These are phyloP conservation scores for Myxozyma geophila DNA, from an alignment of 805 yeast genomes.

Conservation along the genomic window DNA sequence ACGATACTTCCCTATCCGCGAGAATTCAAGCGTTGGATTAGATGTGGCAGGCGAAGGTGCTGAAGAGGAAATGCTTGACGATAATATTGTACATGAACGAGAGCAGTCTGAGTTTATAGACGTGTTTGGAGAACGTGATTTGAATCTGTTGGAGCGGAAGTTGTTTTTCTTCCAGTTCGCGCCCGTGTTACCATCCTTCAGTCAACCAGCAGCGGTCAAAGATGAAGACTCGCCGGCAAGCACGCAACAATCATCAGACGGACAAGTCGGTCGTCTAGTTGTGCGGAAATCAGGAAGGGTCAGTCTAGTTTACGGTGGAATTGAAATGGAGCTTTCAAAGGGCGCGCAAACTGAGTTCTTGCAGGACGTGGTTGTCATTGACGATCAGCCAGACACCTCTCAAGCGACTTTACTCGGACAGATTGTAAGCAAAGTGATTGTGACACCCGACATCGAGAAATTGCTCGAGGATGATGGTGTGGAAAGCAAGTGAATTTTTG, in stretches of 20 bases:
- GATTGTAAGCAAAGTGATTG: slow-evolving; percentile 60
- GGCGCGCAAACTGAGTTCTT: slow-evolving; percentile 73
- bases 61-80: slow-evolving; percentile 25
- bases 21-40: neutral
- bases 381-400: slow-evolving; percentile 48
- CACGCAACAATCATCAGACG: slow-evolving; percentile 46
- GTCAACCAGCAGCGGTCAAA: slow-evolving; percentile 4
- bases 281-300: slow-evolving; percentile 84
- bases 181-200: slow-evolving; percentile 50
- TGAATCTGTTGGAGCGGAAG: slow-evolving; percentile 37
- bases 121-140: slow-evolving; percentile 13
- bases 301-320: slow-evolving; percentile 72
- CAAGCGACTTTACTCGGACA: slow-evolving; percentile 58
- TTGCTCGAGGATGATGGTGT: slow-evolving; percentile 19
- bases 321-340: slow-evolving; percentile 66
- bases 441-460: slow-evolving; percentile 54
- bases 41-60: neutral
- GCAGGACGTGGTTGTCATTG: slow-evolving; percentile 72
- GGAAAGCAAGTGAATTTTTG: neutral
- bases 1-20: slow-evolving; percentile 33
- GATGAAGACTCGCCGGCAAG: slow-evolving; percentile 8
- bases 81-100: slow-evolving; percentile 14
- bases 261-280: slow-evolving; percentile 73
- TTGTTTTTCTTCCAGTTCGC: slow-evolving; percentile 56
- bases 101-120: slow-evolving; percentile 16